Evolutionary conservation across 129 eudicot species (phyloP).

Genomic region (Saussurea involucrata): DNA sequence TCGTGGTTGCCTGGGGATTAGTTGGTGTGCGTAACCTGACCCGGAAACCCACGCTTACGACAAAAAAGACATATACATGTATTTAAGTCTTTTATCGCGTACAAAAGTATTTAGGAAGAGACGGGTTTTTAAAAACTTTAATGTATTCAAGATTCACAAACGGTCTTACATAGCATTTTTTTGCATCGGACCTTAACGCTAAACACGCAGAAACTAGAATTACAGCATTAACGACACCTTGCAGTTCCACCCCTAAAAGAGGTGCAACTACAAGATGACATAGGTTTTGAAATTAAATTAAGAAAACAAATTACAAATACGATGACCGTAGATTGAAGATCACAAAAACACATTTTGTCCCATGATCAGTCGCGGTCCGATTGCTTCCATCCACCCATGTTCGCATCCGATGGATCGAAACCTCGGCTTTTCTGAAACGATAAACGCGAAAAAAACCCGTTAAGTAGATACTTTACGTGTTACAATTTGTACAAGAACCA

Average conservation of each 20-base stretch:
- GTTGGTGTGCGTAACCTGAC: too few relatives aligned
- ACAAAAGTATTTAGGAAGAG: neutral
- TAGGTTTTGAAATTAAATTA: neutral
- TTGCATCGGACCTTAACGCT: neutral
- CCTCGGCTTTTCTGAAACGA: conserved; percentile 47
- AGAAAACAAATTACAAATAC: neutral
- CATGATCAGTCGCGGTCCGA: conserved; percentile 36
- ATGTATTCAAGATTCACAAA: neutral
- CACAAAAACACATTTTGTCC: neutral
- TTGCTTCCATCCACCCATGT: conserved; percentile 69
- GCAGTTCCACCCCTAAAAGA: neutral
- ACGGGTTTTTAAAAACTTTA: neutral
- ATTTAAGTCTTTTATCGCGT: neutral
- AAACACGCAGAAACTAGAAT: neutral
- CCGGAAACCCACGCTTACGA: too few relatives aligned
- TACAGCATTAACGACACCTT: neutral
- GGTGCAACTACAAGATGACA: neutral
- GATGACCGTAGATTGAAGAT: neutral
- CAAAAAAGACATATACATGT: neutral
- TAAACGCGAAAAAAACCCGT: neutral
- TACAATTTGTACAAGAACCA: neutral
- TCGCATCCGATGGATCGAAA: conserved; percentile 32
- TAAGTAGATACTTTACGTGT: neutral
- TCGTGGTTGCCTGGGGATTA: too few relatives aligned
- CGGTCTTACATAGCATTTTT: neutral